Evolutionary conservation across 1,284 basidiomycete species (phyloP), one percentile per base, ranked within the genome.

Genomic region (Rhodotorula sp.): DNA sequence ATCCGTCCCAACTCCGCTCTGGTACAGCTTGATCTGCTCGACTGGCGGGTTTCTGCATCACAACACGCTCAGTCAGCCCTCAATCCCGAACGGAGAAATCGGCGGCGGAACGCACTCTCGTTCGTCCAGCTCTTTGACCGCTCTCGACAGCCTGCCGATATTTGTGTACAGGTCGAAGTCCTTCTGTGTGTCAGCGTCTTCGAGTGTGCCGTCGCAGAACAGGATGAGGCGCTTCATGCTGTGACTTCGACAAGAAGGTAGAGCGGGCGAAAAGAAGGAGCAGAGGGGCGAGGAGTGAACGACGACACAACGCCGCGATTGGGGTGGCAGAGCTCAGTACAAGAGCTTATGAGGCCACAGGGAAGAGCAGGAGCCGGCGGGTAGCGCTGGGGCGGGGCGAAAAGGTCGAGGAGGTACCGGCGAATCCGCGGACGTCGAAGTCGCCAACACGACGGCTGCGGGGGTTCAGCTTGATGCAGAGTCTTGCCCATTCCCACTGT

Each of bases 181-280:
- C 29, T n/a, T n/a, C 22, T 66, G 52, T 0, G 52, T 19, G 29
- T 66, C 61, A 0, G 68, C 68, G 27, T 70, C 68, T 46, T 60
- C 46, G 36, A 66, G 54, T 5, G 68, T 66, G 19, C 68, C 64
- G 53, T 70, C 68, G 53, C 64, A 63, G 17, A 66, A 29, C 27
- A 70, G 30, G n/a, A 60, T 34, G 29, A 70, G 61, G 19, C 68
- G 64, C 51, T 70, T 70, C 68, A 70, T 70, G 34, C 27, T 39
- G 36, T n/a, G 22, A 29, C 19, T 17, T 36, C 15, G 24, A n/a
- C 5, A 5, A 36, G 55, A 15, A 44, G 24, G 10, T 22, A n/a
- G n/a, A 57, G 55, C 36, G 24, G 19, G 15, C 27, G 39, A 27
- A 24, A 10, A 24, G 32, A 19, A 7, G 32, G 53, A 36, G 29